Evolutionary conservation across 192 early-diverging fungal genomes (phyloP), one percentile per base, ranked within the genome.

Genomic region (Phlyctochytrium planicorne): DNA sequence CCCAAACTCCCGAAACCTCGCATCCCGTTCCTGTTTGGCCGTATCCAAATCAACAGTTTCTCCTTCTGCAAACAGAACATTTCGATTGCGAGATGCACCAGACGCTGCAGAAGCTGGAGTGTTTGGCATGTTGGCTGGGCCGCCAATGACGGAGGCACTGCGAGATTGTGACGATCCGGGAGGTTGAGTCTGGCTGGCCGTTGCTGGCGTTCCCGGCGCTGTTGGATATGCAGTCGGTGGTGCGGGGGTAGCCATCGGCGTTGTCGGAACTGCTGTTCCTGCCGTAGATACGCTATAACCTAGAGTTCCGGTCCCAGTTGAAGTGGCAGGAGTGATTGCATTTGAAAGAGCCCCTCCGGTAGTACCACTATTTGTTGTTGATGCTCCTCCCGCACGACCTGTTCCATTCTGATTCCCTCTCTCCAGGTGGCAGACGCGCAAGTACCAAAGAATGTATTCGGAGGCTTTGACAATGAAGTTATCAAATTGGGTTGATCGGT

Each of bases 401-500:
- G 50, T 6, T 3, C 14, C 17, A 47, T n/a, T 30, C 50, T 65
- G 35, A n/a, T n/a, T 14, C 16, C 25, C 25, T 27, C 59, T 67
- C 52, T 55, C 32, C 37, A 47, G 59, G 33, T 70, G 68, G 6
- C 55, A 31, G 12, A 63, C 24, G 25, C 59, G 35, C 0, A 73
- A 31, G 34, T 23, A 53, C 61, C 36, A 34, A 16, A 60, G 56
- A 10, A 36, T 37, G 53, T 78, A 78, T 6, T 59, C 32, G 2
- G 69, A 63, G 0, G 72, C 77, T 10, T 67, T 40, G 6, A 62
- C 60, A 1, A 80, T 30, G 23, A 80, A 77, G 30, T 60, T 53
- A 59, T 80, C 73, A 57, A 80, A 72, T 29, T 77, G 33, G 24
- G 33, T 32, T 0, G 71, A 71, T 17, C 36, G 36, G n/a, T 76